phyloP scores from a whole-genome alignment of 805 yeast genomes.

The Kodamaea lidongshanica region DNA sequence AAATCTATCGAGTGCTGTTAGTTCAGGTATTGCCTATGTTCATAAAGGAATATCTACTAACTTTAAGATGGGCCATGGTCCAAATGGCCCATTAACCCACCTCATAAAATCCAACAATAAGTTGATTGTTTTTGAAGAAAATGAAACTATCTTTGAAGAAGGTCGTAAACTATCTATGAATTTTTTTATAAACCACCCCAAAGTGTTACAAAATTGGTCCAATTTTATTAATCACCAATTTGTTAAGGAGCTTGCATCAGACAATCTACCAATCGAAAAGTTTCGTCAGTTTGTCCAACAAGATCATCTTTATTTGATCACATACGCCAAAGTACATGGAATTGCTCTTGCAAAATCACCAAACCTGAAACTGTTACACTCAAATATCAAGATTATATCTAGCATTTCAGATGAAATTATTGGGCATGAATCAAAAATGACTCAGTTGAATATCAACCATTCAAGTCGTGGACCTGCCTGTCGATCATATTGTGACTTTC shows the following conservation, averaged over 20 bases:
- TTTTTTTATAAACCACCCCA: slow-evolving; percentile 52
- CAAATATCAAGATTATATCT: slow-evolving; percentile 45
- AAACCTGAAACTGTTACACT: slow-evolving; percentile 42
- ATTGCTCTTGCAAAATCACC: slow-evolving; percentile 61
- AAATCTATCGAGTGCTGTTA: slow-evolving; percentile 43
- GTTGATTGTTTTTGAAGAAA: background rate
- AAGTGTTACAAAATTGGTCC: slow-evolving; percentile 50
- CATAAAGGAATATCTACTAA: slow-evolving; percentile 55
- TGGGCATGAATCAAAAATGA: slow-evolving; percentile 48
- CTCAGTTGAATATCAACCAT: too few relatives aligned
- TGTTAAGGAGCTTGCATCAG: slow-evolving; percentile 46
- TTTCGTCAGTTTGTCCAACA: slow-evolving; percentile 54
- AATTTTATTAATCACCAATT: slow-evolving; percentile 58
- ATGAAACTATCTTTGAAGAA: background rate
- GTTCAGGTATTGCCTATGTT: slow-evolving; percentile 56
- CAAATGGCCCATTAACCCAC: slow-evolving; percentile 73
- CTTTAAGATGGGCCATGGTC: slow-evolving; percentile 43
- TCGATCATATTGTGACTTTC: slow-evolving; percentile 53
- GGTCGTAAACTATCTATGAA: background rate
- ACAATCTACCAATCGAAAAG: slow-evolving; percentile 41
- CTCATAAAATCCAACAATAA: slow-evolving; percentile 27
- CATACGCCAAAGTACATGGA: slow-evolving; percentile 61
- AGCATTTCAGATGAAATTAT: slow-evolving; percentile 51
- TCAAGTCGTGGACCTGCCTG: slow-evolving; percentile 49
- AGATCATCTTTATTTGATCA: slow-evolving; percentile 65